These are phyloP conservation scores for Coemansia sp. DNA, from an alignment of 192 early-diverging fungal genomes.

Conservation along the genomic window DNA sequence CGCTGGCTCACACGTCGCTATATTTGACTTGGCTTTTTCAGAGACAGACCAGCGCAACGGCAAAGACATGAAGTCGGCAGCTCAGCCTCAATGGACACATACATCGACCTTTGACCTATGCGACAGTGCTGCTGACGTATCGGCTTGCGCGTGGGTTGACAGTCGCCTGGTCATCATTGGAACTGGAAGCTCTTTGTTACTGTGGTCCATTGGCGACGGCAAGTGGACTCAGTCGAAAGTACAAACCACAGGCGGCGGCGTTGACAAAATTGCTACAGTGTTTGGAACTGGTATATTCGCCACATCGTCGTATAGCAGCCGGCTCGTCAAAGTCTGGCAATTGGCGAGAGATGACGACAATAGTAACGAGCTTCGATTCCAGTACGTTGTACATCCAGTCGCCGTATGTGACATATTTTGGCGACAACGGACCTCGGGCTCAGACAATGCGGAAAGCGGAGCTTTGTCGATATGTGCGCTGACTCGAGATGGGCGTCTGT, in stretches of 20 bases:
- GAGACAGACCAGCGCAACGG: neutral
- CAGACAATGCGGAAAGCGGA: neutral
- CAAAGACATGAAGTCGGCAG: neutral
- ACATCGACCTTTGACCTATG: constrained; percentile 5
- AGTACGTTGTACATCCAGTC: constrained; percentile 43
- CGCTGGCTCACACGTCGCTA: constrained; percentile 10
- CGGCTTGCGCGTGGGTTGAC: constrained; percentile 32
- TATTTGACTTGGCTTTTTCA: constrained; percentile 16
- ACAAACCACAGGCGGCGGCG: constrained; percentile 12
- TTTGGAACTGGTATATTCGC: constrained; percentile 31
- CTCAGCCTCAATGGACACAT: constrained; percentile 19
- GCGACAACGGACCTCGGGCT: constrained; percentile 6
- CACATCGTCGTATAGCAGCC: constrained; percentile 19
- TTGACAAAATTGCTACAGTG: constrained; percentile 22
- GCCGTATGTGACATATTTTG: constrained; percentile 36
- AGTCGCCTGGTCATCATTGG: constrained; percentile 18
- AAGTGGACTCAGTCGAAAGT: constrained; percentile 18
- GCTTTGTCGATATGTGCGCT: constrained; percentile 28
- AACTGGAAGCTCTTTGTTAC: constrained; percentile 4
- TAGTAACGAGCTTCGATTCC: constrained; percentile 31
- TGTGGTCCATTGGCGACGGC: constrained; percentile 20
- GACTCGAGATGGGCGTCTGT: constrained; percentile 16
- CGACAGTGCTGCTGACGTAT: neutral
- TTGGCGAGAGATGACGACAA: neutral
- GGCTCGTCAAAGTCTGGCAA: constrained; percentile 51